Base-by-base conservation (phyloP, 2,329 filamentous ascomycete genomes). In the Erysiphe neolycopersici region DNA sequence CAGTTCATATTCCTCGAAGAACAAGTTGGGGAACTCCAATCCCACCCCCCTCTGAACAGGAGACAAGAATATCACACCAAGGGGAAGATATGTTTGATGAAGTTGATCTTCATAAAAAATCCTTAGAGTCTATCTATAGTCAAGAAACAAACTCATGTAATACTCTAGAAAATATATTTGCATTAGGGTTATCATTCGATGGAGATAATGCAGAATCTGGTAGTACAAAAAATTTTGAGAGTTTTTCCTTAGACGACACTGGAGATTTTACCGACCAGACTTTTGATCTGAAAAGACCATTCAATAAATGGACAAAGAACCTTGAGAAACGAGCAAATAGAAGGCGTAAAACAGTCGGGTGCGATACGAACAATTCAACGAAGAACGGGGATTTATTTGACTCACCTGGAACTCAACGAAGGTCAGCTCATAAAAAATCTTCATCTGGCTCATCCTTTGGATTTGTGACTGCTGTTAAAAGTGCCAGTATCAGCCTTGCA, bases 401-500 rank as follows among this genome's bases (percentile, higher is more conserved):
- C 19, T 47, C 56, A 56, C 32, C 63, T 64, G 47, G 59, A 56
- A 45, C 60, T 61, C 52, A 53, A 29, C 51, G 56, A 33, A 52
- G 51, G 42, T 40, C 52, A 58, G 37, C 59, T 51, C 66, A 68
- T 51, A 64, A 68, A 46, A 67, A 72, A 44, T 73, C 71, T 8
- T 79, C 77, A 2, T 80, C 80, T 12, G 68, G 69, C 1, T 82
- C 79, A 6, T 91, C 84, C 0, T 73, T 81, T 47, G 78, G 71
- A 1, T 84, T 85, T 54, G 72, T 94, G 35, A 73, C 76, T n/a
- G 77, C 73, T 14, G 69, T 91, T 51, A 83, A 78, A 56, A 89
- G 82, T 48, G 79, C 80, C 43, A 85, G 78, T 46, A 66, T 82
- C 47, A 92, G 83, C 47, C 63, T 85, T 46, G 69, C 74, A 41